Base-by-base conservation (phyloP, 2,329 filamentous ascomycete genomes). In the Pseudogymnoascus pannorum region DNA sequence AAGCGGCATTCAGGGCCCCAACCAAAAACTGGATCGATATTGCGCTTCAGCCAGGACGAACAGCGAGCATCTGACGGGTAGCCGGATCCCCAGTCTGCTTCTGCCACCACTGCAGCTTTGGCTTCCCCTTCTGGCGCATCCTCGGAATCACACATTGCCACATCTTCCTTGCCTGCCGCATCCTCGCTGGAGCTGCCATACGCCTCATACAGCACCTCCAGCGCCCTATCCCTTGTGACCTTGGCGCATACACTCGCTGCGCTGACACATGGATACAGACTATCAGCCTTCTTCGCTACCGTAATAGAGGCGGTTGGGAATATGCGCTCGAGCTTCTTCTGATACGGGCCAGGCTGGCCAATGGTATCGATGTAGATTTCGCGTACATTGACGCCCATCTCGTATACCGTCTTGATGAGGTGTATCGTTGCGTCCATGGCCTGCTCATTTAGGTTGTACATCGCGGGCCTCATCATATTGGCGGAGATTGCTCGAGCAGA, bases 351-450 rank as follows among this genome's bases (percentile, higher is more conserved):
- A 1, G 93, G 92, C 61, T 82, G 88, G 33, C 93, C 93, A 70
- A 97, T 89, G 2, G 93, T 97, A 76, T 99, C 93, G 72, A 99
- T 92, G 73, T 92, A 99, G 59, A 99, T 89, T 74, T 97, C 91
- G 62, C 80, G 83, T 4, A 97, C 79, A 72, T 95, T 92, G 64
- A 97, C 89, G 35, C 91, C 90, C 18, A 81, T 80, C 7, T 84
- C 85, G 35, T 94, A 81, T 3, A 96, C 89, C 35, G 86, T 86
- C 61, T 85, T 80, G 69, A 97, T 93, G 59, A 99, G 79, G 38
- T 84, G 83, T 22, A 96, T 85, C 0, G 93, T 97, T 3, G 93
- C 90, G 74, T 96, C 92, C 85, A 94, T 88, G 16, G 93, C 93
- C 75, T 99, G 94, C 4, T 92, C 91, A 72, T 99, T 99, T 66